Conservation (phyloP, 2,329 filamentous ascomycete species). For the Colletotrichum higginsianum region DNA sequence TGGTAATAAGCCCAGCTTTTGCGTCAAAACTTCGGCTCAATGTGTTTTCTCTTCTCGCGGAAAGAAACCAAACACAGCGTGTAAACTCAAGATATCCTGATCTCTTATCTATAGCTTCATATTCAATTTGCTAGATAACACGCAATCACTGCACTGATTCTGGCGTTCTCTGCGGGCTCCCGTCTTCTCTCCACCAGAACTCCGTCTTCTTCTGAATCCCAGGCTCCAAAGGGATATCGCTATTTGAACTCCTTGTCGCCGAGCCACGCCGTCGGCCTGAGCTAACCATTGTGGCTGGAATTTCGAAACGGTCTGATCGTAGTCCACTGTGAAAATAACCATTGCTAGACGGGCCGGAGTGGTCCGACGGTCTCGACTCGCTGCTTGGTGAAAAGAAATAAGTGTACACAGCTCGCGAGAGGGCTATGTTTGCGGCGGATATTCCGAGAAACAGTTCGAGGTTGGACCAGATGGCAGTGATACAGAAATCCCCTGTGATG, state of each 20-base stretch:
- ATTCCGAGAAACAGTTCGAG: conserved; percentile 52
- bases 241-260: conserved; percentile 37
- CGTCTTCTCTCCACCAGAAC: conserved; percentile 43
- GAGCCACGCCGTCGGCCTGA: conserved; percentile 5
- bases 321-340: conserved; percentile 24
- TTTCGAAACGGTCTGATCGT: conserved; percentile 12
- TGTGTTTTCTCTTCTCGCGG: too few relatives aligned
- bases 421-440: conserved; percentile 52
- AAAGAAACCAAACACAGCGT: too few relatives aligned
- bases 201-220: conserved; percentile 45
- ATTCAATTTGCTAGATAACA: too few relatives aligned
- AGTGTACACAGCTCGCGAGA: conserved; percentile 43
- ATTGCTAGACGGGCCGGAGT: conserved; percentile 12
- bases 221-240: conserved; percentile 41
- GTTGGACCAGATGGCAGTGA: conserved; percentile 1
- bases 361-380: background rate
- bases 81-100: too few relatives aligned
- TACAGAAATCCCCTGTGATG: background rate
- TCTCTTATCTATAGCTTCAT: too few relatives aligned
- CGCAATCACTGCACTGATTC: too few relatives aligned
- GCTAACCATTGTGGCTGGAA: conserved; percentile 21
- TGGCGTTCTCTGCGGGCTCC: background rate
- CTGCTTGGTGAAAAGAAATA: conserved; percentile 31
- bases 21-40: too few relatives aligned
- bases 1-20: too few relatives aligned